Evolutionary conservation across 768 basidiomycete genomes (phyloP).

Genomic region (Boletus subcaerulescens): DNA sequence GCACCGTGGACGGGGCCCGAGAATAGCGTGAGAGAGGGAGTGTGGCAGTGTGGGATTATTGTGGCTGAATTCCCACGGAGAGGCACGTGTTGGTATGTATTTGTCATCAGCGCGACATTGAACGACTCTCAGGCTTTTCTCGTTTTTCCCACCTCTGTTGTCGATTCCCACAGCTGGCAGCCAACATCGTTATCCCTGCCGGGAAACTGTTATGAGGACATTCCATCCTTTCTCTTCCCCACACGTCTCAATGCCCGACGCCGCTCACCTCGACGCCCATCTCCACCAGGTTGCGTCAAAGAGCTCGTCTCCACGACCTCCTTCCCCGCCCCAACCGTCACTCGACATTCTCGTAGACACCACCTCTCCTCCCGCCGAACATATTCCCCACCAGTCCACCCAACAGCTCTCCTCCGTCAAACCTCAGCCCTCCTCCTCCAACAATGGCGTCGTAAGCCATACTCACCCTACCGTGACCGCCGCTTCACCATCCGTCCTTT

Average conservation of each 20-base stretch:
- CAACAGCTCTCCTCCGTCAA: conserved; percentile 32
- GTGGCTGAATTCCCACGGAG: conserved; percentile 29
- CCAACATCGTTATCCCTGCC: conserved; percentile 37
- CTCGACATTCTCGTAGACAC: conserved; percentile 39
- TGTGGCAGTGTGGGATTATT: conserved; percentile 14
- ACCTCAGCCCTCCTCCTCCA: conserved; percentile 16
- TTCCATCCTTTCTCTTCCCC: conserved; percentile 43
- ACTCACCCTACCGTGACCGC: conserved; percentile 31
- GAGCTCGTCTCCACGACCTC: conserved; percentile 49
- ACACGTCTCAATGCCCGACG: conserved; percentile 41
- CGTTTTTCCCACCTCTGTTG: conserved; percentile 46
- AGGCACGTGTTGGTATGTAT: conserved; percentile 28
- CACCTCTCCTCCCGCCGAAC: conserved; percentile 23
- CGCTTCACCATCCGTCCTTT: conserved; percentile 32
- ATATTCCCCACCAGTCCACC: conserved; percentile 32
- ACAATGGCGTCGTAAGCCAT: conserved; percentile 28
- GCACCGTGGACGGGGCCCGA: background rate
- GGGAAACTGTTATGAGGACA: conserved; percentile 44
- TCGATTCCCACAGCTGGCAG: conserved; percentile 46
- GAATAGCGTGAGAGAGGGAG: background rate
- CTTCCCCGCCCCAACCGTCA: conserved; percentile 38
- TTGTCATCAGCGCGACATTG: conserved; percentile 14
- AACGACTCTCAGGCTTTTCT: conserved; percentile 28
- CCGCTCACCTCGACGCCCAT: conserved; percentile 33
- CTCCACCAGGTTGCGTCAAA: conserved; percentile 31